Evolutionary conservation across 148 eudicot genomes (phyloP).

Genomic region (Euryodendron excelsum): DNA sequence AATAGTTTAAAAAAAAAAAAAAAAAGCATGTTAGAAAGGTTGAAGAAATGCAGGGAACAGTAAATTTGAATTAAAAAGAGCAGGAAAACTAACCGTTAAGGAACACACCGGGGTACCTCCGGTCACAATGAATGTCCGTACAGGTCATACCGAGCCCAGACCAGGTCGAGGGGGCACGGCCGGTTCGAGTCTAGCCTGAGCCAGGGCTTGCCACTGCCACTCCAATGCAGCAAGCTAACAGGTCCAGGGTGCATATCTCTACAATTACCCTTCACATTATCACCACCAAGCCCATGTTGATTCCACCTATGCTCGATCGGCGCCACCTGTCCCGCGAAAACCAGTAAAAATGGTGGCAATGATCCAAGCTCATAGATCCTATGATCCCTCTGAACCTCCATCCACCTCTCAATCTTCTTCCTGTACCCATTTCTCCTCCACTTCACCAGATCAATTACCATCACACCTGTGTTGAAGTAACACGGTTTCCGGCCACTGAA

Average conservation of each 20-base stretch:
- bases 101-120: no score
- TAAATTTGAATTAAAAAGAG: no score
- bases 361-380: conserved; percentile 15
- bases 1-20: no score
- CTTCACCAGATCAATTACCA: conserved; percentile 13
- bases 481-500: conserved; percentile 1
- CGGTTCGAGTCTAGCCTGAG: neutral
- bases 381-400: conserved; percentile 12
- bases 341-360: conserved; percentile 3
- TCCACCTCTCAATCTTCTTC: conserved; percentile 5
- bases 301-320: conserved; percentile 13
- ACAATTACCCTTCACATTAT: no score
- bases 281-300: neutral
- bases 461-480: conserved; percentile 16
- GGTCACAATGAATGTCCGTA: neutral
- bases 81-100: no score
- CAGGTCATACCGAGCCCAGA: no score
- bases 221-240: neutral
- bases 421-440: conserved; percentile 10
- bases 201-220: neutral
- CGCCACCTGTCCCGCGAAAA: conserved; percentile 8
- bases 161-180: neutral
- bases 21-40: no score
- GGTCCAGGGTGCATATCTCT: neutral
- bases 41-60: no score